Conservation (phyloP, 768 basidiomycete species). For the Kwoniella shandongensis region DNA sequence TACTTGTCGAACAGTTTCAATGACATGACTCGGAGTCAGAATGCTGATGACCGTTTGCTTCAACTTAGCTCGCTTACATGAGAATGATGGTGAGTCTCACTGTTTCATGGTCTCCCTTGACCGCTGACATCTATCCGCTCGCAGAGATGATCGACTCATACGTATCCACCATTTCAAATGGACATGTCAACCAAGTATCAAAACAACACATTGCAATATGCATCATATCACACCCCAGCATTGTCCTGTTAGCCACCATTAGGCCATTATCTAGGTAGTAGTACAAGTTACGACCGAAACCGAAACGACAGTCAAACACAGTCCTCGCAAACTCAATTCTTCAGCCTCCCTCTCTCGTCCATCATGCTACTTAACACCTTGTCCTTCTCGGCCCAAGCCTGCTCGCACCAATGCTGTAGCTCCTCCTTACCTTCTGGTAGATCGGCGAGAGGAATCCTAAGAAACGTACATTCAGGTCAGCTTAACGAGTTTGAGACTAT, state of each 20-base stretch:
- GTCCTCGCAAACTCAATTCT: not conserved
- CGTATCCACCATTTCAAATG: too few species aligned
- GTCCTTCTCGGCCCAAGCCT: slow-evolving; percentile 32
- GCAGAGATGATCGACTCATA: slow-evolving; percentile 6
- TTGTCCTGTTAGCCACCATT: too few species aligned
- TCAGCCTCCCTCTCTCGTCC: not conserved
- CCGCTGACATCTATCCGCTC: not conserved
- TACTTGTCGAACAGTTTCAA: not conserved
- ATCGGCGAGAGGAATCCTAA: slow-evolving; percentile 26
- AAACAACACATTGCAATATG: not conserved
- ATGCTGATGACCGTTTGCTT: slow-evolving; percentile 1
- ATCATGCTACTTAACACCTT: slow-evolving; percentile 11
- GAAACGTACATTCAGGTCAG: not conserved
- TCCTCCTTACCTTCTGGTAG: slow-evolving; percentile 31
- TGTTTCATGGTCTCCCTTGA: not conserved
- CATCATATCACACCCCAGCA: too few species aligned
- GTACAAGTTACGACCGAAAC: too few species aligned
- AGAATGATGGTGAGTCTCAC: slow-evolving; percentile 38
- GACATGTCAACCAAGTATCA: too few species aligned
- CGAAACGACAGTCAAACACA: too few species aligned
- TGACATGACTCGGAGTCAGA: not conserved
- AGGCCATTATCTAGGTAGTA: too few species aligned
- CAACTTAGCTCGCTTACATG: slow-evolving; percentile 43
- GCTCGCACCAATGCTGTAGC: slow-evolving; percentile 34
- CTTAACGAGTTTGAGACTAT: not conserved